A percentile compares a stretch with the other conserved stretches of the same genome.
These are phyloP conservation scores for Aspergillus ibericus DNA, from an alignment of 2,329 filamentous ascomycete species.

Conservation along the genomic window DNA sequence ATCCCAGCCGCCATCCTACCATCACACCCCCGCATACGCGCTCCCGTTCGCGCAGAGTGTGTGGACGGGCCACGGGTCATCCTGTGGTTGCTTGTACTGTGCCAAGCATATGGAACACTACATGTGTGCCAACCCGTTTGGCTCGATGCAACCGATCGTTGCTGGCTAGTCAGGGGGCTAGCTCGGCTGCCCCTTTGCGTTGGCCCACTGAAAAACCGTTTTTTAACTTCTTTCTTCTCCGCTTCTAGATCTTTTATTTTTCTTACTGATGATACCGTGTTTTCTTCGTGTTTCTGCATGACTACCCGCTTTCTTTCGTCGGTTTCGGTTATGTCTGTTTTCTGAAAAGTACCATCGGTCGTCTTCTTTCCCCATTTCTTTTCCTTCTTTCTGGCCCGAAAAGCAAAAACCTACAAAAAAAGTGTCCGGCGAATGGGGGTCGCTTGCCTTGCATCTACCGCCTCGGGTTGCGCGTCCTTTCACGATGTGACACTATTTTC, in stretches of 20 bases:
- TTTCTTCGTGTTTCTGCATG: slow-evolving; percentile 24
- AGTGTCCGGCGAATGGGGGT: slow-evolving; percentile 23
- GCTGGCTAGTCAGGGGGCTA: slow-evolving; percentile 24
- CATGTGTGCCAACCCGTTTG: slow-evolving; percentile 46
- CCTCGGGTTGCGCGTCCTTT: slow-evolving; percentile 20
- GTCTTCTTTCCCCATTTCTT: slow-evolving; percentile 26
- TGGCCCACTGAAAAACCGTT: not conserved
- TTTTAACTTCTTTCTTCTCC: slow-evolving; percentile 19
- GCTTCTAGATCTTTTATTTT: slow-evolving; percentile 22
- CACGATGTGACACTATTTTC: slow-evolving; percentile 18
- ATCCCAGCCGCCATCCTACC: slow-evolving; percentile 48
- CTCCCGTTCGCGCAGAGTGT: slow-evolving; percentile 48
- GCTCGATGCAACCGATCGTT: slow-evolving; percentile 47
- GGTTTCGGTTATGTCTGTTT: slow-evolving; percentile 34
- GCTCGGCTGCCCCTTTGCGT: not conserved
- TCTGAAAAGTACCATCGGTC: slow-evolving; percentile 36
- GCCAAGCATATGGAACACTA: slow-evolving; percentile 52
- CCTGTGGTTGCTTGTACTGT: slow-evolving; percentile 51
- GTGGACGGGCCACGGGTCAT: slow-evolving; percentile 49
- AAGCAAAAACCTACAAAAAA: slow-evolving; percentile 33
- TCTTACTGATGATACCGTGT: slow-evolving; percentile 33
- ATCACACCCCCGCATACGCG: slow-evolving; percentile 50
- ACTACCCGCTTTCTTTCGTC: slow-evolving; percentile 30
- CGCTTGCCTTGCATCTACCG: no score
- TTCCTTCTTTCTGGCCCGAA: not conserved